Evolutionary conservation across 2,329 filamentous ascomycete genomes (phyloP), one percentile per base, ranked within the genome.

Genomic region (Stagonosporopsis chrysanthemi): DNA sequence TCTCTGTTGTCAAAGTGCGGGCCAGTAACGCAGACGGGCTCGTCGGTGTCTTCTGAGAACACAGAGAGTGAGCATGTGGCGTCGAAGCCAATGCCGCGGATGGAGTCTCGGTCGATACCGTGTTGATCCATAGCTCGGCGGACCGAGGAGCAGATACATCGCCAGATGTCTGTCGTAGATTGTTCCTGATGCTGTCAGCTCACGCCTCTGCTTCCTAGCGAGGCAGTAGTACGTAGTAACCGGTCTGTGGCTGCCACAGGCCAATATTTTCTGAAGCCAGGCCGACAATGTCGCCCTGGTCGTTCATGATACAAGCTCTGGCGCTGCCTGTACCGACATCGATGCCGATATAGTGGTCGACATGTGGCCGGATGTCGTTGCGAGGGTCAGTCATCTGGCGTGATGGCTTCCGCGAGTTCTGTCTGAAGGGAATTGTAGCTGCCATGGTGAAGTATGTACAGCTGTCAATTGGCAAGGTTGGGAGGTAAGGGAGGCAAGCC

Each of bases 111-210:
- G 69, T 94, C 88, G 65, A 96, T 88, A 67, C 88, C 88, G 65
- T 94, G 90, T 76, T 97, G 89, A 72, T 84, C 85, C 69, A 98
- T 85, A 41, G 93, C 92, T 49, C 88, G 85, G 70, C 92, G 89
- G 35, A 97, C 92, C 39, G 92, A 95, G 59, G 87, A 84, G 80
- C 93, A 97, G 75, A 99, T 97, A 78, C 92, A 94, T 63, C 88
- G 85, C 95, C 95, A 99, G 72, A 99, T 99, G 77, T 99, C 91
- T 47, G 88, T 91, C 0, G 95, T 98, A 15, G 94, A 98, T 94
- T 99, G 95, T 82, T 99, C 95, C 92, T 90, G 33, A 1, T 29
- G 15, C 12, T 35, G 17, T 70, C 44, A 69, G 64, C 49, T 41
- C 36, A 33, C 29, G 14, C 23, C 41, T 38, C 12, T 31, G 12